Evolutionary conservation across 192 early-diverging fungal species (phyloP), one percentile per base, ranked within the genome.

Genomic region (Backusella circina): DNA sequence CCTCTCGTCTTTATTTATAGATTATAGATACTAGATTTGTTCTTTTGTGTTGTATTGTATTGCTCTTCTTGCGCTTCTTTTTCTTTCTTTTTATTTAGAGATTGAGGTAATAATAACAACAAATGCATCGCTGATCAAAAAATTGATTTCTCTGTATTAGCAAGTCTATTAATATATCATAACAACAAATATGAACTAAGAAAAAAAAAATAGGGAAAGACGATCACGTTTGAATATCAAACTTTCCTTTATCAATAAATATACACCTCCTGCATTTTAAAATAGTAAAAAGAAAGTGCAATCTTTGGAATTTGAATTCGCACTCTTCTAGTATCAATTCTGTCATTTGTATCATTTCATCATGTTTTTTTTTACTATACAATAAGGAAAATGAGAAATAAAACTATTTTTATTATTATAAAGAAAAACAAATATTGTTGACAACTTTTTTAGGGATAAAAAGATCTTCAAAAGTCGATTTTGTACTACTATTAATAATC

Each of bases 231-330:
- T 54, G 51, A 28, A 9, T 61, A 23, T 0, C 13, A 61, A 61
- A 28, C 54, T 12, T 61, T 61, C 28, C 12, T 26, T 61, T n/a
- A 47, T 47, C 12, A 8, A 2, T 28, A 12, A 61, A 12, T 12
- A 61, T 9, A 57, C 54, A 61, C 54, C 54, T 61, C 54, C 54
- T 61, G 54, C 54, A 61, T 61, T 61, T 61, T 12, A 61, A 44
- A 61, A 61, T 51, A 51, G 15, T 12, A 61, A 28, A 4, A 61
- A 9, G 23, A 28, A 61, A 61, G 26, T 28, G 2, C 8, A 1
- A 4, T 3, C 10, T 28, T 61, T 61, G 54, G 54, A 61, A 61
- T 61, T 61, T 26, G 54, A 28, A 12, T 54, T 54, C 51, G 2
- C 18, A n/a, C 21, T 61, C 12, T 61, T 61, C 26, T 23, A 15